Evolutionary conservation across 306 rosid genomes (phyloP).

Genomic region (Vigna unguiculata): DNA sequence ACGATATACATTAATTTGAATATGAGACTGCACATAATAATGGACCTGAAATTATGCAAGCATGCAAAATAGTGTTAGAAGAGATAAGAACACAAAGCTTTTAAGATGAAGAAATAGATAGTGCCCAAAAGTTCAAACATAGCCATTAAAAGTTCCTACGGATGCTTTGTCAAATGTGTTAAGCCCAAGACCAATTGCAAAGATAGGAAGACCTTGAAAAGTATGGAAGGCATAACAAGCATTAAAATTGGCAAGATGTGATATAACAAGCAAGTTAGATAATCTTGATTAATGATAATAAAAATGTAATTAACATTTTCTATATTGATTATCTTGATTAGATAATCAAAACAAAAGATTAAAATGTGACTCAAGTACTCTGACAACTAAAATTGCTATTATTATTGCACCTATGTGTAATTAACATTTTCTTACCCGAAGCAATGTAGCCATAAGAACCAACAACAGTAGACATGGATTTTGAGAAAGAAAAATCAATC

Average conservation of each 20-base stretch:
- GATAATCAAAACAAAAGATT: no score
- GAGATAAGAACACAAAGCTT: slow-evolving; percentile 9
- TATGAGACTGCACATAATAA: slow-evolving; percentile 98
- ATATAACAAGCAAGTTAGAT: neutral
- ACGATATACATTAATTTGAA: slow-evolving; percentile 95
- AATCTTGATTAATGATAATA: neutral
- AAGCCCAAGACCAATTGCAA: slow-evolving; percentile 86
- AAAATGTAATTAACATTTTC: neutral
- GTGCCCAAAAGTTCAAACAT: slow-evolving; percentile 24
- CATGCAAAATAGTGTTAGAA: slow-evolving; percentile 12
- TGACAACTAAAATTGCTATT: no score
- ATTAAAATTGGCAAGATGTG: neutral
- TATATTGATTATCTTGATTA: no score
- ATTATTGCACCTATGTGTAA: no score
- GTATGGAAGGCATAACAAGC: neutral
- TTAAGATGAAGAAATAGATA: slow-evolving; percentile 26
- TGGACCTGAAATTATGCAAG: slow-evolving; percentile 65
- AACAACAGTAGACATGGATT: no score
- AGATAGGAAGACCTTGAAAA: slow-evolving; percentile 89
- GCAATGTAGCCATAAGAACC: no score
- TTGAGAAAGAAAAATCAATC: no score
- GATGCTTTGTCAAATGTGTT: slow-evolving; percentile 96
- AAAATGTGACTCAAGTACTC: no score
- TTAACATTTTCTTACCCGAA: no score
- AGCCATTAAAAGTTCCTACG: slow-evolving; percentile 58